Conservation (phyloP, 129 eudicot genomes). For the Ambrosia artemisiifolia region DNA sequence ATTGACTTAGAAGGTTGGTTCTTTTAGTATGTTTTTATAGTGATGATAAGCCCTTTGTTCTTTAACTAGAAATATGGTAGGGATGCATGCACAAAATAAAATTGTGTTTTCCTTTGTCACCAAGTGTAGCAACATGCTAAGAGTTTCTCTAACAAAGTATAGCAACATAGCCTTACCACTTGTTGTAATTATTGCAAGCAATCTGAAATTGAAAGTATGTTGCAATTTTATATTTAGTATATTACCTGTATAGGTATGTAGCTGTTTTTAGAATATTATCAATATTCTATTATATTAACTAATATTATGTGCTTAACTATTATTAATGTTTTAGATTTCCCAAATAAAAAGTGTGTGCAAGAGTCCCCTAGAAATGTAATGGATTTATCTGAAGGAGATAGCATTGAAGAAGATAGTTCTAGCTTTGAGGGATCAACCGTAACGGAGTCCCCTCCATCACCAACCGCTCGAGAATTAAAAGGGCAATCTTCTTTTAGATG, state of each 20-base stretch:
- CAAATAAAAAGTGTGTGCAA: conserved; percentile 30
- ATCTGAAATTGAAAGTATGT: too few species aligned
- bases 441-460: conserved; percentile 44
- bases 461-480: conserved; percentile 18
- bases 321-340: conserved; percentile 18
- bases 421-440: conserved; percentile 48
- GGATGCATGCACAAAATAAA: too few species aligned
- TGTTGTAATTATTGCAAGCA: too few species aligned
- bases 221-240: too few species aligned
- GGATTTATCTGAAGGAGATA: conserved; percentile 48
- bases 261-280: neutral
- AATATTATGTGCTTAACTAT: conserved; percentile 11
- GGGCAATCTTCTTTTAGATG: conserved; percentile 31
- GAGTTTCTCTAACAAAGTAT: neutral
- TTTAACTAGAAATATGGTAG: too few species aligned
- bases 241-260: too few species aligned
- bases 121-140: too few species aligned
- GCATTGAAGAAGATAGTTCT: conserved; percentile 64
- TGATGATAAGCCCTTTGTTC: neutral
- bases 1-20: conserved; percentile 32
- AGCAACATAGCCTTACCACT: neutral
- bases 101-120: too few species aligned
- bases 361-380: conserved; percentile 73
- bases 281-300: neutral
- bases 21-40: neutral